These are phyloP conservation scores for Ormosia emarginata DNA, from an alignment of 306 rosid species.

Conservation along the genomic window DNA sequence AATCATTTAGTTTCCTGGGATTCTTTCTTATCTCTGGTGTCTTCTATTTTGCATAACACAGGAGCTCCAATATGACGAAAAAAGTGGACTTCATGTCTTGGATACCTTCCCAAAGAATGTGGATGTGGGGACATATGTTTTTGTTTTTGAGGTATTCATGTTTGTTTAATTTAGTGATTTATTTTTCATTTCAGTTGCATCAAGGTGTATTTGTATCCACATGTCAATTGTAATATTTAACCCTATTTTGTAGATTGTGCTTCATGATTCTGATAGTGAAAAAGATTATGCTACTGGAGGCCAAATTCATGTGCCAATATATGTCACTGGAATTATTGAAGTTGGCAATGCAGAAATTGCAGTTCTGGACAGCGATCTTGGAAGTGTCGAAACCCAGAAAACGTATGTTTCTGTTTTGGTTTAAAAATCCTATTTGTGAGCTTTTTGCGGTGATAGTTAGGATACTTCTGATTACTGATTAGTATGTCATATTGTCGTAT, in stretches of 20 bases:
- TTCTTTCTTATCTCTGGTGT: slow-evolving; percentile 10
- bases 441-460: not conserved
- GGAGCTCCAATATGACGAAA: slow-evolving; percentile 79
- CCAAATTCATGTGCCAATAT: slow-evolving; percentile 69
- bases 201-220: slow-evolving; percentile 1
- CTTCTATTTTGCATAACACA: slow-evolving; percentile 27
- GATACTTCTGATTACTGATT: slow-evolving; percentile 8
- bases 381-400: slow-evolving; percentile 81
- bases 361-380: slow-evolving; percentile 87
- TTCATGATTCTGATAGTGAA: slow-evolving; percentile 53
- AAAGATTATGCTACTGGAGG: slow-evolving; percentile 77
- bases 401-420: slow-evolving; percentile 45
- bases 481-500: not conserved
- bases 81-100: slow-evolving; percentile 59
- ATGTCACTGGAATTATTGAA: slow-evolving; percentile 63
- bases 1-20: not conserved
- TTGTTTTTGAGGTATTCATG: slow-evolving; percentile 79
- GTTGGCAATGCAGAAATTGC: slow-evolving; percentile 75
- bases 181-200: slow-evolving; percentile 20
- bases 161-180: slow-evolving; percentile 4
- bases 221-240: slow-evolving; percentile 15
- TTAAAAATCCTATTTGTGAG: not conserved
- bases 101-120: slow-evolving; percentile 56
- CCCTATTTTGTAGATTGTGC: slow-evolving; percentile 49
- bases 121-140: slow-evolving; percentile 69